Conservation (phyloP, 371 early-diverging fungal genomes). For the Mucor racemosus region DNA sequence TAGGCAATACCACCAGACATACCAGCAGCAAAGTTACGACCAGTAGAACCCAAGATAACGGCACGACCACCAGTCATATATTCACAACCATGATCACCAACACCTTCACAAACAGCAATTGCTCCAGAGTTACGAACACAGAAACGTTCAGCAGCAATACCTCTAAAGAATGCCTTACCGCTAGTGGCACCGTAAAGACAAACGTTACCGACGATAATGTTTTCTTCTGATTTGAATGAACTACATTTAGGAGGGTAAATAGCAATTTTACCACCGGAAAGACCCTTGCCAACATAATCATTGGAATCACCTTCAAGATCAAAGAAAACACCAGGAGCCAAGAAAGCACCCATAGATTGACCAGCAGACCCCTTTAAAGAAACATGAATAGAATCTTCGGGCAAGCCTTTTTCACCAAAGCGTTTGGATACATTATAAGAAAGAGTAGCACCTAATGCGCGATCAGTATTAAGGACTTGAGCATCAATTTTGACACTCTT, state of each 20-base stretch:
- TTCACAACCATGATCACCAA: constrained; percentile 98
- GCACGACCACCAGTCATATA: constrained; percentile 97
- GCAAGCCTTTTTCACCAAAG: constrained; percentile 85
- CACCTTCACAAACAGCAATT: constrained; percentile 94
- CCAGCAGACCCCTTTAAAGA: constrained; percentile 92
- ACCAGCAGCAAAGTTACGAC: constrained; percentile 96
- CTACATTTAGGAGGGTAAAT: constrained; percentile 86
- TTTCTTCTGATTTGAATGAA: constrained; percentile 80
- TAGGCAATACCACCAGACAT: constrained; percentile 96
- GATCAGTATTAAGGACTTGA: constrained; percentile 91
- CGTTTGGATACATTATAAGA: constrained; percentile 85
- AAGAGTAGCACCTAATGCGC: constrained; percentile 90
- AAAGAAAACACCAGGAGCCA: constrained; percentile 87
- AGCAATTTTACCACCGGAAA: constrained; percentile 89
- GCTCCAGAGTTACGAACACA: constrained; percentile 98
- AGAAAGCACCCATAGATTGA: constrained; percentile 95
- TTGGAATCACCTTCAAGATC: constrained; percentile 97
- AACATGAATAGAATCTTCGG: constrained; percentile 83
- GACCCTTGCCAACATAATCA: constrained; percentile 98
- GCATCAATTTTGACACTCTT: constrained; percentile 61
- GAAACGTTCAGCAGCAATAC: constrained; percentile 98
- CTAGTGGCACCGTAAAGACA: constrained; percentile 97
- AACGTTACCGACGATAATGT: constrained; percentile 95
- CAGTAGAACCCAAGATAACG: constrained; percentile 82
- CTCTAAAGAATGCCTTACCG: constrained; percentile 90